Conservation (phyloP, 192 early-diverging fungal genomes). For the Obelidium mucronatum region DNA sequence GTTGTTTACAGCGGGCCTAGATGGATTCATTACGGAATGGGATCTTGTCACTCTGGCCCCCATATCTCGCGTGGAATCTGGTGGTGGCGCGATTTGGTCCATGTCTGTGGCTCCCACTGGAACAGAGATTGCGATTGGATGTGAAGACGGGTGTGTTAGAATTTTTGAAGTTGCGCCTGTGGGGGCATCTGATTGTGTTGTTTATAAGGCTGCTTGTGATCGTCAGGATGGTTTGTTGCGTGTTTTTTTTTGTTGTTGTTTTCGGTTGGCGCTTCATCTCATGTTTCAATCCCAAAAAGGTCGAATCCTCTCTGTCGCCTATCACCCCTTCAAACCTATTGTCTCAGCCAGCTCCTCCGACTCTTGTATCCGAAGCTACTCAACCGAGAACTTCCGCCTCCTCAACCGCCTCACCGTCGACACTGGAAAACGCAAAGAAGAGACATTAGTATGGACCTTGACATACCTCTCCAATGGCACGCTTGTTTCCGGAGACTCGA, state of each 20-base stretch:
- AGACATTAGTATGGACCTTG: conserved; percentile 92
- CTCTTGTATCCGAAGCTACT: conserved; percentile 68
- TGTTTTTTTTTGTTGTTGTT: neutral
- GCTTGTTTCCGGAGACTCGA: conserved; percentile 89
- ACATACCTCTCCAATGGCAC: conserved; percentile 61
- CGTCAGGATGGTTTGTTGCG: conserved; percentile 33
- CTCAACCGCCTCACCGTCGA: conserved; percentile 80
- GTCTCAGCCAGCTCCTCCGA: conserved; percentile 88
- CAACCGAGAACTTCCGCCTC: conserved; percentile 45
- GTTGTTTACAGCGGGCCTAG: conserved; percentile 86
- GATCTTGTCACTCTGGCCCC: conserved; percentile 64
- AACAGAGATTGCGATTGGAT: conserved; percentile 84
- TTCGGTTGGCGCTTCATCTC: conserved; percentile 10
- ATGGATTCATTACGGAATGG: conserved; percentile 88
- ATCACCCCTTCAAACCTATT: conserved; percentile 73
- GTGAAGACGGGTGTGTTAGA: conserved; percentile 90
- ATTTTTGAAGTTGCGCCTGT: conserved; percentile 85
- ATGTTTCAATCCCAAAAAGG: too few relatives aligned
- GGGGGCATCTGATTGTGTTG: conserved; percentile 27
- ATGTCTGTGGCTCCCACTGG: conserved; percentile 78
- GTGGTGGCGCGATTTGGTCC: conserved; percentile 95
- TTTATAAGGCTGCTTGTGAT: conserved; percentile 25
- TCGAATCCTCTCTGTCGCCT: conserved; percentile 87
- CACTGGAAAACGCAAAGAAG: conserved; percentile 53
- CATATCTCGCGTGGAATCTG: conserved; percentile 71